Base-by-base conservation (phyloP, 2,329 filamentous ascomycete genomes). In the Venturia nashicola region DNA sequence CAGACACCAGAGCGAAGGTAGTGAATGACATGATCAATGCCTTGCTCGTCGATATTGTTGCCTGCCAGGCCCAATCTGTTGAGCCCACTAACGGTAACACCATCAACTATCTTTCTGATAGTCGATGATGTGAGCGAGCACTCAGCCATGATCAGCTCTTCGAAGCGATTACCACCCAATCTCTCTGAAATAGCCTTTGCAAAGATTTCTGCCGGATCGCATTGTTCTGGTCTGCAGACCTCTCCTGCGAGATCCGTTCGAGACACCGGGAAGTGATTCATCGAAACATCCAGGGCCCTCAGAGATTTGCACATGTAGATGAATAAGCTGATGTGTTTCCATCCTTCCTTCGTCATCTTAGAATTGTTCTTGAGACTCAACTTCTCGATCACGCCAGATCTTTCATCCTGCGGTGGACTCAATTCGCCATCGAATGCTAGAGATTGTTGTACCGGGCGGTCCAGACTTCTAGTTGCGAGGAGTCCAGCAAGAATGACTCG, bases 291-390 rank as follows among this genome's bases (percentile, higher is more conserved):
- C 32, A 97, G 83, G 6, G 84, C 88, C 73, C 91, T 92, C 64
- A 99, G 79, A 0, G 91, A 91, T 66, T 86, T 87, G 69, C 90
- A 96, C 79, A 97, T 87, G 75, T 96, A 90, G 62, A 96, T 81
- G 72, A 97, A 99, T 7, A 96, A 79, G 48, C 88, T 88, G 65
- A 97, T 86, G 72, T 97, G 86, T 70, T 88, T 91, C 94, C 94
- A 99, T 18, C 93, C 94, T 67, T 95, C 88, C 0, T 82, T 80
- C 0, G 90, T 89, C 65, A 97, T 87, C 70, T 91, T 93, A 1
- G 80, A 76, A 72, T 97, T 97, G 75, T 95, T 91, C 76, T 95
- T 96, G 51, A 99, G 76, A 1, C 90, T 88, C 7, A 99, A 77
- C 66, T 91, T 89, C 76, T 97, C 91, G 5, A 97, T 84, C 1